Conservation (phyloP, 2,329 filamentous ascomycete genomes). For the Penicillium glabrum region DNA sequence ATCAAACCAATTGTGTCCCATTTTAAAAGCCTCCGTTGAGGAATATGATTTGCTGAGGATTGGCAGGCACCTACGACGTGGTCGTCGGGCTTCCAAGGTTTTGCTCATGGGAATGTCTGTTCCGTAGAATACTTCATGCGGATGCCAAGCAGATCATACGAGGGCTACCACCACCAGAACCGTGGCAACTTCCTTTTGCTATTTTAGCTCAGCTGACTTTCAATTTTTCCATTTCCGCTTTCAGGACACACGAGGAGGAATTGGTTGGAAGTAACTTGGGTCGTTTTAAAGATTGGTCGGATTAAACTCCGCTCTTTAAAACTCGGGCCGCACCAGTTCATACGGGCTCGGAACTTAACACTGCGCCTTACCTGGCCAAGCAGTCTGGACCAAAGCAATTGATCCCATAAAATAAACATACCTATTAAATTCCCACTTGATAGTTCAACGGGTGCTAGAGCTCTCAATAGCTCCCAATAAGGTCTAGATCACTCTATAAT, state of each 20-base stretch:
- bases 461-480: too few species aligned
- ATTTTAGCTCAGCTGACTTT: not conserved
- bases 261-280: not conserved
- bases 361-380: too few species aligned
- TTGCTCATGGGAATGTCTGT: too few species aligned
- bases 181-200: not conserved
- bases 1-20: not conserved
- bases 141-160: not conserved
- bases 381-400: too few species aligned
- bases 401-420: too few species aligned
- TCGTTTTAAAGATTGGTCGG: not conserved
- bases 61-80: not conserved
- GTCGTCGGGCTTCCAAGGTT: too few species aligned
- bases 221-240: not conserved
- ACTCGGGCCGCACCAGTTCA: not conserved
- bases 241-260: not conserved
- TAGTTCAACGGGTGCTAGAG: too few species aligned
- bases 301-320: not conserved
- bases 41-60: not conserved
- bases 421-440: too few species aligned
- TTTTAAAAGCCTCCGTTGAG: not conserved
- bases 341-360: too few species aligned
- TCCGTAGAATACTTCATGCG: not conserved
- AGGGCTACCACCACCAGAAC: not conserved
- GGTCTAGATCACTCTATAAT: too few species aligned